These are phyloP conservation scores for Antrodiella citrinella DNA, from an alignment of 768 basidiomycete genomes.

Conservation along the genomic window DNA sequence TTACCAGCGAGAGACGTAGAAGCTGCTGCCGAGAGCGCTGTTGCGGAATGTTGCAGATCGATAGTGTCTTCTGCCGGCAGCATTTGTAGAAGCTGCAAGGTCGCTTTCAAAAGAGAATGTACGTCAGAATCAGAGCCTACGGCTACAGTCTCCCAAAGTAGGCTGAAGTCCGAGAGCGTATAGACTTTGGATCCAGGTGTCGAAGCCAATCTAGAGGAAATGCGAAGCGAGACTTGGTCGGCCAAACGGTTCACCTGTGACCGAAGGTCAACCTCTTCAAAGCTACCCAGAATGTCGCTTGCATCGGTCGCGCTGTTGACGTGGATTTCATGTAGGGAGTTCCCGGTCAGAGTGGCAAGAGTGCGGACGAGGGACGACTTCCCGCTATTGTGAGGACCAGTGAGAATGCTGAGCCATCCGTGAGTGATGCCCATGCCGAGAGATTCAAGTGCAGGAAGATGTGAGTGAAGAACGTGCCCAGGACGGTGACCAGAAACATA, in stretches of 20 bases:
- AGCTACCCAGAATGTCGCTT: slow-evolving; percentile 89
- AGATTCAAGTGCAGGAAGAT: slow-evolving; percentile 64
- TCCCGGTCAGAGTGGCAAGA: slow-evolving; percentile 66
- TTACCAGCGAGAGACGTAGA: slow-evolving; percentile 27
- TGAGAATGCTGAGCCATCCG: slow-evolving; percentile 86
- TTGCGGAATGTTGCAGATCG: slow-evolving; percentile 1
- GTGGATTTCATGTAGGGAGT: slow-evolving; percentile 58
- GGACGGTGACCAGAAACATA: slow-evolving; percentile 27
- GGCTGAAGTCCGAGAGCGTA: neutral
- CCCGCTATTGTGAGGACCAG: slow-evolving; percentile 64
- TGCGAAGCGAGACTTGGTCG: slow-evolving; percentile 21
- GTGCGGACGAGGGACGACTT: slow-evolving; percentile 71
- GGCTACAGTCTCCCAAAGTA: neutral
- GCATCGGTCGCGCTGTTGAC: slow-evolving; percentile 88
- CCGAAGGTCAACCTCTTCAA: slow-evolving; percentile 79
- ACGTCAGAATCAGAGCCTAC: neutral
- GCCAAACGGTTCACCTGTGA: slow-evolving; percentile 22
- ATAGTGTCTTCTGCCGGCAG: neutral
- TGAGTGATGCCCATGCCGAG: slow-evolving; percentile 64
- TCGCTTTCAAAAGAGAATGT: neutral
- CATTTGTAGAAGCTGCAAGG: neutral
- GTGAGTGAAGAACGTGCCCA: slow-evolving; percentile 48
- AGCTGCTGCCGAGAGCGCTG: neutral
- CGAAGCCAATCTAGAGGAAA: neutral
- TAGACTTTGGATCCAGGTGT: neutral